phyloP scores from a whole-genome alignment of 495 filamentous ascomycete genomes.

The Podospora anserina region DNA sequence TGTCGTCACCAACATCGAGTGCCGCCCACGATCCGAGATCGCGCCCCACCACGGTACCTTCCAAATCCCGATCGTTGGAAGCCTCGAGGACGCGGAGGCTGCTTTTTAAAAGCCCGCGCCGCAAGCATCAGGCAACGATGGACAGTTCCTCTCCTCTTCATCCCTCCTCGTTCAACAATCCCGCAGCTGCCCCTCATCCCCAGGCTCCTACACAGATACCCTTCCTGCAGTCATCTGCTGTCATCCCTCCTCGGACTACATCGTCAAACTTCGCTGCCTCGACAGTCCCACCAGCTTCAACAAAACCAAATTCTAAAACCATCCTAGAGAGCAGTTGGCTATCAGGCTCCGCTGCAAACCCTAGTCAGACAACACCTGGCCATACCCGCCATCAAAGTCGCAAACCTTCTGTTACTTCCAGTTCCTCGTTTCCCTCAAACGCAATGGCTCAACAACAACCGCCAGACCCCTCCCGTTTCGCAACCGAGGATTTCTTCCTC shows the following conservation, averaged over 20 bases:
- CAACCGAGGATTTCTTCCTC: constrained; percentile 45
- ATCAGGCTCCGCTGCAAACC: constrained; percentile 12
- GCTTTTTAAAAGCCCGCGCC: constrained; percentile 22
- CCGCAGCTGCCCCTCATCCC: constrained; percentile 9
- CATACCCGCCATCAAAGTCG: constrained; percentile 36
- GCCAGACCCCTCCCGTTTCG: constrained; percentile 46
- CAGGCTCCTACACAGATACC: constrained; percentile 9
- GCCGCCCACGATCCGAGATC: constrained; percentile 1
- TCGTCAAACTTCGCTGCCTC: constrained; percentile 43
- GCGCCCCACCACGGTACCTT: constrained; percentile 14
- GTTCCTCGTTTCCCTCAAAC: constrained; percentile 28
- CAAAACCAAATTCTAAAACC: constrained; percentile 51
- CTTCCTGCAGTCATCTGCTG: constrained; percentile 57
- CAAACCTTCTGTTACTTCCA: constrained; percentile 32
- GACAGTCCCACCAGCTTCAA: constrained; percentile 23
- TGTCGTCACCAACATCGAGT: constrained; percentile 22
- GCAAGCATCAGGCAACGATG: constrained; percentile 33
- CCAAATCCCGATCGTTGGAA: constrained; percentile 1
- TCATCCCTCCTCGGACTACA: constrained; percentile 71
- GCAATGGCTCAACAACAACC: constrained; percentile 36
- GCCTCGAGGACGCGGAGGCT: constrained; percentile 20
- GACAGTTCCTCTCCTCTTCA: constrained; percentile 20
- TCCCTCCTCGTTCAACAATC: not conserved
- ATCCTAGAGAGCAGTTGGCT: constrained; percentile 60
- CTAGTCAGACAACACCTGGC: constrained; percentile 9